Evolutionary conservation across 2,329 filamentous ascomycete genomes (phyloP), one percentile per base, ranked within the genome.

Genomic region (Emericellopsis atlantica): DNA sequence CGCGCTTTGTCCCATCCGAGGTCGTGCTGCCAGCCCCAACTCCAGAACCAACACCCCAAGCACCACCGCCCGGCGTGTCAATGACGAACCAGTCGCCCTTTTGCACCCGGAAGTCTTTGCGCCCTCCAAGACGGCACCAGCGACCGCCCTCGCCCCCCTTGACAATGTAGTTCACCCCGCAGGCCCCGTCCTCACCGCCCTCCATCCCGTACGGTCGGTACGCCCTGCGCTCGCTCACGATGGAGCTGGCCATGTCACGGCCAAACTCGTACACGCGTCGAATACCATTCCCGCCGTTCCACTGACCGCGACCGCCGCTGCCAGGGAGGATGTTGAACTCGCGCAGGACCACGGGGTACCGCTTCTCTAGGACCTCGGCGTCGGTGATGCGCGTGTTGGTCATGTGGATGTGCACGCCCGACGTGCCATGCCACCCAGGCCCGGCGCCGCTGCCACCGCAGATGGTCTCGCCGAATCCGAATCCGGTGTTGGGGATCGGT

Each of bases 391-490:
- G 71, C 2, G 83, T 88, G 55, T 89, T 89, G 5, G 84, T 88
- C 81, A 87, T 87, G 58, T 88, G 82, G 4, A 76, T 81, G 54
- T 89, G 82, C 18, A 87, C 81, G 23, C 80, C 83, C 37, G 67
- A 75, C 4, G 79, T 79, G 32, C 84, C 84, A 45, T 84, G 68
- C 82, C 82, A 87, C n/a, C 68, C 66, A 0, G 78, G 72, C 0
- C 83, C 82, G 0, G 84, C 84, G 21, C 84, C 84, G 38, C 70
- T 76, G 0, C 84, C 84, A 34, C 84, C 84, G 0, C 79, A 78
- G 46, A 89, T 86, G 4, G 84, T 88, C 58, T 89, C 84, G 56
- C 88, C 88, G 65, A 89, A 90, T 12, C 84, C 84, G 54, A 89
- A 89, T 0, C 84, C 84, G 12, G 50, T 43, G 22, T 38, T 33